Conservation (phyloP, 2,329 filamentous ascomycete genomes). For the Esteya vermicola region DNA sequence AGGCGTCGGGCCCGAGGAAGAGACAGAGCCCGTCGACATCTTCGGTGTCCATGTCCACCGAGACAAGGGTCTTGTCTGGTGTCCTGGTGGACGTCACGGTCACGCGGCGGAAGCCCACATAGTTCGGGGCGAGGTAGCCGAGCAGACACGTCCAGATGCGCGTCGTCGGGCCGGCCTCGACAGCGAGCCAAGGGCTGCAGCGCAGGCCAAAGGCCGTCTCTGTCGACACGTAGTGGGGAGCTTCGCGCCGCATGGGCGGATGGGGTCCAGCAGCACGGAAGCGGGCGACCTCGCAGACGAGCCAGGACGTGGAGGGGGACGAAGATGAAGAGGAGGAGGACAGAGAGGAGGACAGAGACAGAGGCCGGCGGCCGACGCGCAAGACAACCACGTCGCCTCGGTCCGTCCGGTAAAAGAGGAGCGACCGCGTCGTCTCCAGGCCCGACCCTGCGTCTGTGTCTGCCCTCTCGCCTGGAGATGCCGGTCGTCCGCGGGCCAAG, state of each 20-base stretch:
- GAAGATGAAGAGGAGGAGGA: too few species aligned
- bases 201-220: conserved; percentile 37
- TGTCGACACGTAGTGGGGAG: too few species aligned
- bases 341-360: too few species aligned
- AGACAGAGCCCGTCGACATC: conserved; percentile 35
- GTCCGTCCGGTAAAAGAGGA: conserved; percentile 40
- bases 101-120: conserved; percentile 40
- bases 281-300: conserved; percentile 33
- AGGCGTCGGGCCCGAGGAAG: conserved; percentile 35
- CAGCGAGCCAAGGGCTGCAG: conserved; percentile 38
- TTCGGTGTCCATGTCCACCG: conserved; percentile 22
- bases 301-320: too few species aligned
- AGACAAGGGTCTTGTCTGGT: background rate
- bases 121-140: conserved; percentile 34
- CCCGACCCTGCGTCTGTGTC: conserved; percentile 12
- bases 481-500: too few species aligned
- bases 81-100: conserved; percentile 18
- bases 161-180: conserved; percentile 13
- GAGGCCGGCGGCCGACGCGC: conserved; percentile 21
- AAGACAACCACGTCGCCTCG: conserved; percentile 34
- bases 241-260: conserved; percentile 9
- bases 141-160: conserved; percentile 22
- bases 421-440: too few species aligned
- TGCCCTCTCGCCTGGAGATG: too few species aligned
- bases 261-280: conserved; percentile 34